Evolutionary conservation across 2,329 filamentous ascomycete species (phyloP).

Genomic region (Scytalidium lignicola): DNA sequence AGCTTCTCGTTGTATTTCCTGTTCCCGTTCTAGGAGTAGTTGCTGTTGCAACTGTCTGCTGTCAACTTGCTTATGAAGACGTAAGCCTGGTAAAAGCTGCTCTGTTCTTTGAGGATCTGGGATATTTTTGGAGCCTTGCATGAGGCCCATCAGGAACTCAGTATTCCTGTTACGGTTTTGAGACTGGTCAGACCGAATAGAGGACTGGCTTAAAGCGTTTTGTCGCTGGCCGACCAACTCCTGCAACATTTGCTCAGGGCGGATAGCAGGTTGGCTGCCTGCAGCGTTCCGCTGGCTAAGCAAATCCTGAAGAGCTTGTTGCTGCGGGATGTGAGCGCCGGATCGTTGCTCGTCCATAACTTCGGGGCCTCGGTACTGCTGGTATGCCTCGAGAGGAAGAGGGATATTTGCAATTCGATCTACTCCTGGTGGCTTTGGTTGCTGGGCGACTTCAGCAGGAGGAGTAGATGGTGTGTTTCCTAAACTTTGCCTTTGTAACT

Average conservation of each 20-base stretch:
- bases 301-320: constrained; percentile 44
- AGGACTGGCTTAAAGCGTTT: constrained; percentile 46
- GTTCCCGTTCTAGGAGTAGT: constrained; percentile 38
- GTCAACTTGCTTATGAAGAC: constrained; percentile 14
- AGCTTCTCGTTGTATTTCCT: constrained; percentile 24
- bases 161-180: constrained; percentile 51
- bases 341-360: constrained; percentile 23
- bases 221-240: constrained; percentile 57
- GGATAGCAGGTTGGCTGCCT: constrained; percentile 33
- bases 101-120: constrained; percentile 48
- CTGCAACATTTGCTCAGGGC: constrained; percentile 56
- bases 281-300: constrained; percentile 37
- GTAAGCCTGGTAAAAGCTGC: constrained; percentile 45
- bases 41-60: constrained; percentile 37
- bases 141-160: constrained; percentile 82
- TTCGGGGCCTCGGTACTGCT: constrained; percentile 26
- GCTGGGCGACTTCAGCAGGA: constrained; percentile 31
- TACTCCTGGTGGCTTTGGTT: constrained; percentile 28
- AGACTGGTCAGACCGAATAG: constrained; percentile 39
- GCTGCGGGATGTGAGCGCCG: constrained; percentile 27
- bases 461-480: constrained; percentile 34
- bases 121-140: constrained; percentile 53
- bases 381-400: constrained; percentile 38
- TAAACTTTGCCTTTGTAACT: constrained; percentile 59
- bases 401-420: constrained; percentile 42